Base-by-base conservation (phyloP, 169 alveolate genomes). In the Cryptosporidium tyzzeri region DNA sequence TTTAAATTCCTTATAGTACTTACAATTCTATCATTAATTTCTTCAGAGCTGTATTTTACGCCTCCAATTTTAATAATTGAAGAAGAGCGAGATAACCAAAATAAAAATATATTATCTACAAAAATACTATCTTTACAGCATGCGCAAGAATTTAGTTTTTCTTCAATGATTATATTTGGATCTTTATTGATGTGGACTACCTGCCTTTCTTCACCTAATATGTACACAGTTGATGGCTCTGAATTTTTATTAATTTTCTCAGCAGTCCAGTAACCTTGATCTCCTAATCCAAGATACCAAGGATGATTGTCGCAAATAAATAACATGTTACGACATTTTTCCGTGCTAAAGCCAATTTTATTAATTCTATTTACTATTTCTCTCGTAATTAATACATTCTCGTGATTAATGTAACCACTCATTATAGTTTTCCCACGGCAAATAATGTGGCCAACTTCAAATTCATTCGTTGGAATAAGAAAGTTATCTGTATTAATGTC, bases 51-150 rank as follows among this genome's bases (percentile, higher is more conserved):
- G 29, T 92, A 87, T 67, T 92, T 92, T 14, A 86, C 93, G 10
- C 94, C 94, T 7, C 94, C 94, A 26, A 87, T 92, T 26, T 87
- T 92, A 23, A 92, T 58, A 3, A 85, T 16, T 10, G 71, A 85
- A 35, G 85, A 62, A 3, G 85, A 58, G 3, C 94, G 91, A n/a
- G 91, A 58, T 37, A 84, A 62, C 94, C 94, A 92, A 55, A 51
- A 92, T 37, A 51, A 69, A 59, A 69, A 80, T 29, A 61, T 62
- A 23, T 80, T 80, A 29, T 80, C 80, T 21, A 80, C 9, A 3
- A 9, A 26, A 10, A 80, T 80, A 26, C 14, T 67, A 14, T 26
- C 12, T 7, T 44, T 12, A 65, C 89, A 80, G n/a, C 80, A 80
- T 53, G 41, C 62, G 31, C 89, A 80, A 3, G 23, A 55, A 55